A percentile compares a stretch with the other conserved stretches of the same genome.
phyloP scores from a whole-genome alignment of 2,329 filamentous ascomycete species.

The Ceratocystis diversiconidia region DNA sequence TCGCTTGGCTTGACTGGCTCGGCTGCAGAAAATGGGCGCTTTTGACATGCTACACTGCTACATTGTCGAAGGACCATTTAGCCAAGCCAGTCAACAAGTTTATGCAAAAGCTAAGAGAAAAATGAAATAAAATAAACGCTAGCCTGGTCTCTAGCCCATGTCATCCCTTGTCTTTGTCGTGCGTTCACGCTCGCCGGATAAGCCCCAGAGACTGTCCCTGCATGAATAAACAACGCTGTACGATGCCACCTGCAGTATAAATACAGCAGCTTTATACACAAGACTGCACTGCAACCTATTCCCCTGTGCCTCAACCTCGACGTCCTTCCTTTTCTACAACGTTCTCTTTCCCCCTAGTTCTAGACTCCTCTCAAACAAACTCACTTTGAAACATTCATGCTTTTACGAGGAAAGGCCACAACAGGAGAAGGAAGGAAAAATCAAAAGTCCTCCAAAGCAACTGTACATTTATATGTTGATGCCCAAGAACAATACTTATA shows the following conservation, averaged over 20 bases:
- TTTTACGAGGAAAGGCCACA: not conserved
- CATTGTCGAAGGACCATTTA: not conserved
- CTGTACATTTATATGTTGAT: not conserved
- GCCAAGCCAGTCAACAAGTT: no score
- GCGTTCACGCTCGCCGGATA: not conserved
- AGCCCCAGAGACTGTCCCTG: not conserved
- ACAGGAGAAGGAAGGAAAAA: not conserved
- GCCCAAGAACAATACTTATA: not conserved
- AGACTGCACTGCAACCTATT: no score
- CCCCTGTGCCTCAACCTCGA: no score
- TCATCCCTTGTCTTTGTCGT: not conserved
- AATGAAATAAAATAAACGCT: not conserved
- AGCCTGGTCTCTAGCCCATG: not conserved
- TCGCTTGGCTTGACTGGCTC: not conserved
- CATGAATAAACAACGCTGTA: not conserved
- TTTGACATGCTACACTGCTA: not conserved
- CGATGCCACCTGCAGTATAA: not conserved
- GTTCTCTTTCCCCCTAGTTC: not conserved
- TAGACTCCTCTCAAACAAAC: not conserved
- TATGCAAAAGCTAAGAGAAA: no score
- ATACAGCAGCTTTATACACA: not conserved
- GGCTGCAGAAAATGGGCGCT: not conserved
- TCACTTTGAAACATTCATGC: slow-evolving; percentile 3
- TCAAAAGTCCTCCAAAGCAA: not conserved
- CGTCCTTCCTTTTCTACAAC: no score